Evolutionary conservation across 2,329 filamentous ascomycete genomes (phyloP), one percentile per base, ranked within the genome.

Genomic region (Bisporella sp.): DNA sequence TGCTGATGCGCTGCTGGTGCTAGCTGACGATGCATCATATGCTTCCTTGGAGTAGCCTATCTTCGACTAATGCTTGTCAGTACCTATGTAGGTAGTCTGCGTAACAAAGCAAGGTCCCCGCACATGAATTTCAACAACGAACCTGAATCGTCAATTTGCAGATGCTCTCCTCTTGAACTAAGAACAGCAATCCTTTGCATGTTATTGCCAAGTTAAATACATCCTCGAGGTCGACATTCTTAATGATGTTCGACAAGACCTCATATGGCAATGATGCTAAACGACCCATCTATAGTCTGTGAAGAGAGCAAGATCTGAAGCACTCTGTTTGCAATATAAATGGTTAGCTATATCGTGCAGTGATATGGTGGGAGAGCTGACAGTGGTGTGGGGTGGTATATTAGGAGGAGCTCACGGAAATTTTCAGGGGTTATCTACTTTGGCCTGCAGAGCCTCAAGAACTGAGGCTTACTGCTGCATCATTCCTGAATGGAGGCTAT

Each of bases 1-100:
- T 0, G 77, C 79, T 40, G 71, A 64, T 33, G 74, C 73, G 64
- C 78, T 45, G 12, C 30, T 82, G 2, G 52, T 50, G 29, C 55
- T 45, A 32, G 30, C 46, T 44, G 51, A 47, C 39, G 45, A 53
- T 5, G 58, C 60, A 30, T 39, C 50, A 7, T 51, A 39, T 13
- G 59, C 61, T 53, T 65, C 63, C 46, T 55, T 59, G 43, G 57
- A 61, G 31, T 52, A 60, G n/a, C 46, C 54, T 7, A 62, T 54
- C 42, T 66, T 65, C 3, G 52, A 54, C 62, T 64, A 29, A 8
- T 30, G 4, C 37, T 33, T 35, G 55, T 62, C 43, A 60, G 55
- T 51, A 46, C 41, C 54, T 53, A 51, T 21, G 21, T 21, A 37
- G 2, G n/a, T n/a, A n/a, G 35, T 37, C 35, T 37, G n/a, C 35